Evolutionary conservation across 257 asterid genomes (phyloP).

Genomic region (Ilex asprella): DNA sequence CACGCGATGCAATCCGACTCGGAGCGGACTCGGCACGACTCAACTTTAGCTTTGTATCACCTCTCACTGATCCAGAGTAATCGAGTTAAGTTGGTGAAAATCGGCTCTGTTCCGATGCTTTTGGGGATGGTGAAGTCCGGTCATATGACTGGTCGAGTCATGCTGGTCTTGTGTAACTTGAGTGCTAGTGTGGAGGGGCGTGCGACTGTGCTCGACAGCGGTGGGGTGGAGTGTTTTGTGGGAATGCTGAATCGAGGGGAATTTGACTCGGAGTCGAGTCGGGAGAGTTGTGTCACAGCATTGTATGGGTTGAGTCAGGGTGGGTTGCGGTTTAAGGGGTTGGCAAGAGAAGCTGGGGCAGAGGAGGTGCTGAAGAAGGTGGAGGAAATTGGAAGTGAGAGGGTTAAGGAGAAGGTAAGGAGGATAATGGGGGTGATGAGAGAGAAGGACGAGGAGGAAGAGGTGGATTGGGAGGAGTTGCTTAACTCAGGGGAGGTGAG

Average conservation of each 20-base stretch:
- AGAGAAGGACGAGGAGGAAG: constrained; percentile 63
- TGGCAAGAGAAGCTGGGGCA: constrained; percentile 86
- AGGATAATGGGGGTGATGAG: constrained; percentile 63
- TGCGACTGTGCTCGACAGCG: constrained; percentile 68
- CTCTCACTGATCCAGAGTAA: constrained; percentile 76
- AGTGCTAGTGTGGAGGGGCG: constrained; percentile 73
- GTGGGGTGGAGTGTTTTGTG: constrained; percentile 54
- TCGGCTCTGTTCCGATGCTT: constrained; percentile 58
- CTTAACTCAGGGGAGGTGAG: constrained; percentile 51
- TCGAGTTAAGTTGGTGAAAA: constrained; percentile 68
- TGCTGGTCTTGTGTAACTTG: constrained; percentile 58
- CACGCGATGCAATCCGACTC: constrained; percentile 73
- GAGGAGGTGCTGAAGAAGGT: constrained; percentile 53
- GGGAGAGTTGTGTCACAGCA: constrained; percentile 62
- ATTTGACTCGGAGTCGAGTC: constrained; percentile 36
- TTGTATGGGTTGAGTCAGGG: constrained; percentile 80
- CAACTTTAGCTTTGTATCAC: constrained; percentile 79
- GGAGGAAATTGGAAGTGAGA: constrained; percentile 42
- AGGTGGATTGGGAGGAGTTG: constrained; percentile 90
- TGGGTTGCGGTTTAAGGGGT: constrained; percentile 82
- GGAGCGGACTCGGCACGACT: constrained; percentile 76
- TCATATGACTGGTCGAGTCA: constrained; percentile 52
- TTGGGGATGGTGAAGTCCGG: constrained; percentile 66
- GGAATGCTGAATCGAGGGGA: constrained; percentile 38
- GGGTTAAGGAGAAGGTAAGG: constrained; percentile 38